Conservation (phyloP, 768 basidiomycete species). For the Infundibulicybe gibba region DNA sequence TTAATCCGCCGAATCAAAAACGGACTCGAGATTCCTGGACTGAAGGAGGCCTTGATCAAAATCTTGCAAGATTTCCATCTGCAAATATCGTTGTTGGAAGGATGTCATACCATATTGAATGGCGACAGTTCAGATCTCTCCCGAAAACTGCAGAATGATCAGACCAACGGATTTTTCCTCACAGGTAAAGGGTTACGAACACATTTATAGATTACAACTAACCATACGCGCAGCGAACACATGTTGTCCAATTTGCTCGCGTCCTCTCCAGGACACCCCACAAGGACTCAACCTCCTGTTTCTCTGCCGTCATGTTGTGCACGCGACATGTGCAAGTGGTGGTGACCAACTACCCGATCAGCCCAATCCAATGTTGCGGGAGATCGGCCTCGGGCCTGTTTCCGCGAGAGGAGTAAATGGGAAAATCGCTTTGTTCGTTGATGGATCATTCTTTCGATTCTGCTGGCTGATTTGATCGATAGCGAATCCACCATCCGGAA, state of each 20-base stretch:
- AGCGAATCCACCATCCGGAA: slow-evolving; percentile 73
- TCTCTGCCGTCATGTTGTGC: slow-evolving; percentile 86
- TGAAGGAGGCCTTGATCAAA: slow-evolving; percentile 93
- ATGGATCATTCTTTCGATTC: background rate
- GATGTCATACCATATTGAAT: slow-evolving; percentile 83
- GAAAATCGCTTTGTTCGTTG: slow-evolving; percentile 77
- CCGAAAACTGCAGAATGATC: slow-evolving; percentile 63
- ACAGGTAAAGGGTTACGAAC: slow-evolving; percentile 42
- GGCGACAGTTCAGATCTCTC: slow-evolving; percentile 79
- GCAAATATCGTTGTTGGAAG: slow-evolving; percentile 89
- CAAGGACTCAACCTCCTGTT: slow-evolving; percentile 70
- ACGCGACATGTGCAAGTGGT: slow-evolving; percentile 73
- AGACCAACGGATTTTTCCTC: slow-evolving; percentile 77
- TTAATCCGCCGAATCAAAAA: slow-evolving; percentile 94
- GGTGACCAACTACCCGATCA: slow-evolving; percentile 59
- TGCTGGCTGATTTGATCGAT: slow-evolving; percentile 6
- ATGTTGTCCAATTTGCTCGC: slow-evolving; percentile 64
- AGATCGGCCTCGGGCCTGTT: slow-evolving; percentile 33
- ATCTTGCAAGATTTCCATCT: slow-evolving; percentile 96
- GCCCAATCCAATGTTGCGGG: slow-evolving; percentile 50
- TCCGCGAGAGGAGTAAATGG: slow-evolving; percentile 49
- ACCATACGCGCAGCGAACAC: slow-evolving; percentile 47
- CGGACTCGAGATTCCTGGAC: slow-evolving; percentile 92
- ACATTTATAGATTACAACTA: background rate
- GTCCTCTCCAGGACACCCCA: slow-evolving; percentile 52